Conservation (phyloP, 2,329 filamentous ascomycete genomes). For the Acrodontium crateriforme region DNA sequence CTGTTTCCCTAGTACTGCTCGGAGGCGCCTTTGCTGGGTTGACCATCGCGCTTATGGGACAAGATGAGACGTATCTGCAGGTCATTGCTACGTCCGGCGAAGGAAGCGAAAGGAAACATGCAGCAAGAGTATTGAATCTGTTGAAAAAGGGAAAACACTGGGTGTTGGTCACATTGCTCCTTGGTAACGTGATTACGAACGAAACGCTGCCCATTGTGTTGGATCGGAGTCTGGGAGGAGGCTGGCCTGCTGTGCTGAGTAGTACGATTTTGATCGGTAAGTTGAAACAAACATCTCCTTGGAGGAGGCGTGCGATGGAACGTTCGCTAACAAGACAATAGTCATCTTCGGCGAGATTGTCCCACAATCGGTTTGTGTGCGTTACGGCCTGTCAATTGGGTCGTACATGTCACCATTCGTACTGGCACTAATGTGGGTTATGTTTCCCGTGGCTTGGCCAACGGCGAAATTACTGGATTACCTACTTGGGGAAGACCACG, state of each 20-base stretch:
- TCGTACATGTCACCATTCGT: constrained; percentile 87
- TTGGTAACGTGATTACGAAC: constrained; percentile 97
- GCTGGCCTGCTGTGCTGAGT: constrained; percentile 84
- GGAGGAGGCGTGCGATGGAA: neutral
- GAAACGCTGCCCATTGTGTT: constrained; percentile 91
- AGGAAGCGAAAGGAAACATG: constrained; percentile 75
- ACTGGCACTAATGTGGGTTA: constrained; percentile 77
- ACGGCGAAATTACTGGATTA: constrained; percentile 91
- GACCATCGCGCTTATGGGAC: constrained; percentile 72
- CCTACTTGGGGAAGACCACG: constrained; percentile 86
- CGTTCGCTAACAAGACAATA: constrained; percentile 24
- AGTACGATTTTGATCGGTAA: constrained; percentile 88
- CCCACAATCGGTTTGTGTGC: constrained; percentile 90
- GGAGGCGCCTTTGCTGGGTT: constrained; percentile 91
- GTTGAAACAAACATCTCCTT: constrained; percentile 13
- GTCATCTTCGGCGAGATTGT: constrained; percentile 97
- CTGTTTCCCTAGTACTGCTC: constrained; percentile 66
- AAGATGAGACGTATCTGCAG: constrained; percentile 93
- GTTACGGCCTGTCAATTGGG: constrained; percentile 88
- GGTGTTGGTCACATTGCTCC: constrained; percentile 85
- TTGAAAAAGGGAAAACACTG: constrained; percentile 89
- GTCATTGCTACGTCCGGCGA: constrained; percentile 78
- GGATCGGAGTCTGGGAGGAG: constrained; percentile 83
- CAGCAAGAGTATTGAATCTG: constrained; percentile 63
- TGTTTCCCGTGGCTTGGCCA: constrained; percentile 82